Conservation (phyloP, 768 basidiomycete genomes). For the Lanmaoa rubissima region DNA sequence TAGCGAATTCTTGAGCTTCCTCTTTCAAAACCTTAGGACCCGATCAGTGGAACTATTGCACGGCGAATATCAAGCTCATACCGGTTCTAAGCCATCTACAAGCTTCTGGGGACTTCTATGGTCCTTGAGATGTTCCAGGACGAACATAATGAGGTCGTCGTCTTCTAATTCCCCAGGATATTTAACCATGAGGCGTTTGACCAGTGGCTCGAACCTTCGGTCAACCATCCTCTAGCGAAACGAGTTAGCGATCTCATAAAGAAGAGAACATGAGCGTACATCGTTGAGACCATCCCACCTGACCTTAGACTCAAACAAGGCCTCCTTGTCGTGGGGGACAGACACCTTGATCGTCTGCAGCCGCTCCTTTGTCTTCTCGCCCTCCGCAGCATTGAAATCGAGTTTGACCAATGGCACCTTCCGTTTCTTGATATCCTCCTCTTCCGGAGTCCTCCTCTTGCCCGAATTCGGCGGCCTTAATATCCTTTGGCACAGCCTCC, state of each 20-base stretch:
- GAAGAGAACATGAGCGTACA: slow-evolving; percentile 44
- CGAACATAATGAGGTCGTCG: slow-evolving; percentile 92
- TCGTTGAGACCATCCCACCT: slow-evolving; percentile 91
- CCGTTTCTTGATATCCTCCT: slow-evolving; percentile 73
- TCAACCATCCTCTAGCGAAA: slow-evolving; percentile 71
- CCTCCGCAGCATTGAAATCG: slow-evolving; percentile 83
- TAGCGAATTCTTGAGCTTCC: slow-evolving; percentile 78
- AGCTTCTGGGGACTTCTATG: slow-evolving; percentile 83
- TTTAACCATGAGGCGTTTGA: slow-evolving; percentile 79
- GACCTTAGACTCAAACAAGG: slow-evolving; percentile 79
- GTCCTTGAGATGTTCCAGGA: slow-evolving; percentile 88
- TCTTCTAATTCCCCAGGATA: slow-evolving; percentile 92
- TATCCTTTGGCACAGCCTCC: slow-evolving; percentile 43
- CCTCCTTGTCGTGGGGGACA: slow-evolving; percentile 76
- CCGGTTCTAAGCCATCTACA: slow-evolving; percentile 87
- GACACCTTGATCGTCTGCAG: slow-evolving; percentile 73
- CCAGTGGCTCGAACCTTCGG: slow-evolving; percentile 81
- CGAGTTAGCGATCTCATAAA: slow-evolving; percentile 11
- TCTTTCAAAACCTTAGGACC: slow-evolving; percentile 81
- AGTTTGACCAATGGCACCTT: slow-evolving; percentile 87
- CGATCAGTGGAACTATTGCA: slow-evolving; percentile 2
- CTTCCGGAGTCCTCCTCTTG: slow-evolving; percentile 88
- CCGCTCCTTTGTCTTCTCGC: slow-evolving; percentile 75
- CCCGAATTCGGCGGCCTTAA: slow-evolving; percentile 66
- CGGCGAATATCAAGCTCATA: slow-evolving; percentile 42